phyloP scores from a whole-genome alignment of 345 rosid species.

The Populus euphratica region DNA sequence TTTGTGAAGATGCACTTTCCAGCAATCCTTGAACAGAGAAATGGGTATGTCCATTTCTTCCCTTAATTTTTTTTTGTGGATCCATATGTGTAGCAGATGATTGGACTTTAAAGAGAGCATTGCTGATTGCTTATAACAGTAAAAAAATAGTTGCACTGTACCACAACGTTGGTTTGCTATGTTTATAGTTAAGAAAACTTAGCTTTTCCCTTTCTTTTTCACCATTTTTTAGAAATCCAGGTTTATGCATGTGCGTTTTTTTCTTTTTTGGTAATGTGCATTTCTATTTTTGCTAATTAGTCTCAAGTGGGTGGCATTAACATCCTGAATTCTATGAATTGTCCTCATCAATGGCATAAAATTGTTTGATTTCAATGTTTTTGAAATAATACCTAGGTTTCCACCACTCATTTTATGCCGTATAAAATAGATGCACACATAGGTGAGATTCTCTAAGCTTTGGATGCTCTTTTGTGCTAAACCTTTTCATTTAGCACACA shows the following conservation, averaged over 20 bases:
- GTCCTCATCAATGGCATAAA: not conserved
- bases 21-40: slow-evolving; percentile 84
- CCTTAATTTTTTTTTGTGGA: not conserved
- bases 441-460: not conserved
- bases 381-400: not conserved
- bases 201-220: not conserved
- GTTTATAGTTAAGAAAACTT: not conserved
- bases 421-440: not conserved
- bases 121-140: not conserved
- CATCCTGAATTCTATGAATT: not conserved
- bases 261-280: not conserved
- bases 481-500: not conserved
- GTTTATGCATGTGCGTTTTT: not conserved
- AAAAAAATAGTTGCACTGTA: not conserved
- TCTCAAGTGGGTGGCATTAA: not conserved
- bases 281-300: not conserved
- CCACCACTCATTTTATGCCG: not conserved
- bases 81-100: not conserved
- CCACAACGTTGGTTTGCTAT: not conserved
- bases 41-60: slow-evolving; percentile 47
- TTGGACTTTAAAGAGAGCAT: not conserved
- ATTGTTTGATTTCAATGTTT: not conserved
- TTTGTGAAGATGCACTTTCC: slow-evolving; percentile 96
- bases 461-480: not conserved
- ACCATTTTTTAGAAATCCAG: not conserved